Percentiles rank a stretch among this genome's conserved stretches.
Conservation (phyloP, 345 rosid species). For the Conringia planisiliqua region DNA sequence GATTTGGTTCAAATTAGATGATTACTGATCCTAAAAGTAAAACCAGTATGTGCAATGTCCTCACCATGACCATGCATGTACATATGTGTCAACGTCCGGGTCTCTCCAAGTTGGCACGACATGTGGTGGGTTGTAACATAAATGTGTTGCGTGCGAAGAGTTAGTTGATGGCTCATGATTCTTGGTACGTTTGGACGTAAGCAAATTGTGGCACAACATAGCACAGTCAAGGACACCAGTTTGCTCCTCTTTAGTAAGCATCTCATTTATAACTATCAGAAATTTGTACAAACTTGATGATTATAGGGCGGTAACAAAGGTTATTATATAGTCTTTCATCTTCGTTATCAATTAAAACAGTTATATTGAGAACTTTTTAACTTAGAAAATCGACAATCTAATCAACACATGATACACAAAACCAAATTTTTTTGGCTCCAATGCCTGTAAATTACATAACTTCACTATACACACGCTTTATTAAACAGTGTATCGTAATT, state of each 20-base stretch:
- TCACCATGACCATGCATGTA: not conserved
- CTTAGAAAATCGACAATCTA: too few relatives aligned
- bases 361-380: not conserved
- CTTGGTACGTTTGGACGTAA: not conserved
- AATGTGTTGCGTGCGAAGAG: not conserved
- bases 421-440: too few relatives aligned
- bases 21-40: not conserved
- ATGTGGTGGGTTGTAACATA: not conserved
- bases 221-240: constrained; percentile 7
- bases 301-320: not conserved
- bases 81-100: not conserved
- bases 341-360: not conserved
- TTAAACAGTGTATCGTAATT: too few relatives aligned
- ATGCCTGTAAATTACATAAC: too few relatives aligned
- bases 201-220: not conserved
- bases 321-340: not conserved
- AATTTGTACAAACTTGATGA: not conserved
- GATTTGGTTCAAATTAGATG: not conserved
- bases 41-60: not conserved
- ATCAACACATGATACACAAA: too few relatives aligned
- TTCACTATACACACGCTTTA: too few relatives aligned
- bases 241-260: not conserved
- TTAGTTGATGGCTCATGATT: not conserved
- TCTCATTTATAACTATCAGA: not conserved
- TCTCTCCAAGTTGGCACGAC: not conserved